Base-by-base conservation (phyloP, 306 rosid genomes). In the Phaseolus lunatus region DNA sequence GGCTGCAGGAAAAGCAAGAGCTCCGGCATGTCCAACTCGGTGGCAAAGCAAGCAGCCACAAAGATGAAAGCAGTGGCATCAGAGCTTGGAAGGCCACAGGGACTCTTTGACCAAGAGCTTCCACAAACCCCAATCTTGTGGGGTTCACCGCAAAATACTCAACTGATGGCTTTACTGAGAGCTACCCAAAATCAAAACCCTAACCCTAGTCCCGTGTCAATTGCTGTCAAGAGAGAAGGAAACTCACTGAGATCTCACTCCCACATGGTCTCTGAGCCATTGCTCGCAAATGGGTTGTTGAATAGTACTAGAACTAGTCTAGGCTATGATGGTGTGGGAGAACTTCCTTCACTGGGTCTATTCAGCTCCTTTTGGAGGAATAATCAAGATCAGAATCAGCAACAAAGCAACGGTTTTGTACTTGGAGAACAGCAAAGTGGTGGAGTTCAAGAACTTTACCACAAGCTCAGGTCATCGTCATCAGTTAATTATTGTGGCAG, bases 81-180 rank as follows among this genome's bases (percentile, higher is more conserved):
- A 0, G 98, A 94, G 77, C 72, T 87, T 15, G 88, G 88, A 31
- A 74, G 89, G 78, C 76, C 93, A 11, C 85, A 31, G 16, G 15
- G 14, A 79, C 77, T 86, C 45, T 82, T 84, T 24, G 95, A 86
- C 31, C 86, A 81, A 0, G 86, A 82, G 13, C 41, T 89, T 52
- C 72, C 10, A 3, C 89, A 66, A 66, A 66, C 52, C 56, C 56
- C 72, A 7, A 82, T 92, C 77, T 78, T 88, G 0, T 95, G 98
- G 98, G 97, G 98, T 1, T 90, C 97, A 2, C 92, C 96, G 0
- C 98, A 90, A 77, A 90, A 88, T 57, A 85, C 96, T 54, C 96
- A 87, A 22, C 73, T 92, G 1, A 44, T 95, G 63, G 85, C 97
- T 31, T 70, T 95, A 9, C 76, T 92, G 3, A 87, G 92, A 84